A percentile compares a stretch with the other conserved stretches of the same genome.
Conservation (phyloP, 2,329 filamentous ascomycete genomes). For the Aspergillus chevalieri region DNA sequence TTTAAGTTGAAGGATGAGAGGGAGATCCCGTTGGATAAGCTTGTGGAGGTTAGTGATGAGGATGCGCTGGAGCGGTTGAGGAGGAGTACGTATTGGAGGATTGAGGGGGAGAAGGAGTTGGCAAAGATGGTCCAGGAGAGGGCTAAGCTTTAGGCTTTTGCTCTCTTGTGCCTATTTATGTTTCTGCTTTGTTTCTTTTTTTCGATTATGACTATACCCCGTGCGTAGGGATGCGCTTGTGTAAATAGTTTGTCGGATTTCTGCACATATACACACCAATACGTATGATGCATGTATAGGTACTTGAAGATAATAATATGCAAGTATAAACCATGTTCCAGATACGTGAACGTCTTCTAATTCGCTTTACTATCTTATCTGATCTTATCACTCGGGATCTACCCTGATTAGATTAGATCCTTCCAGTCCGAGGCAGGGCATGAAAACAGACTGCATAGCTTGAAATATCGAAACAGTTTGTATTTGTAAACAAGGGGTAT, state of each 20-base stretch:
- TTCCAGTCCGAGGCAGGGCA: not conserved
- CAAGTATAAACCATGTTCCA: too few relatives aligned
- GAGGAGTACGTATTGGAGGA: slow-evolving; percentile 23
- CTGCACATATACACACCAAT: too few relatives aligned
- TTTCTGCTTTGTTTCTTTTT: not conserved
- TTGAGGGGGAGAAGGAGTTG: slow-evolving; percentile 30
- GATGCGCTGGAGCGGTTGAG: slow-evolving; percentile 28
- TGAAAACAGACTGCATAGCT: not conserved
- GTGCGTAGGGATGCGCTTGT: too few relatives aligned
- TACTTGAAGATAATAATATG: too few relatives aligned
- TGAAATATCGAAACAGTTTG: not conserved
- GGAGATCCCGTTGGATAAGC: slow-evolving; percentile 28
- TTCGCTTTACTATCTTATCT: not conserved
- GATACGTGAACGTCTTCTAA: too few relatives aligned
- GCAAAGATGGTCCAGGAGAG: slow-evolving; percentile 24
- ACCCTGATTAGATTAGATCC: not conserved
- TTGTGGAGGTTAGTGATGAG: slow-evolving; percentile 29
- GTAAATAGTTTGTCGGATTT: too few relatives aligned
- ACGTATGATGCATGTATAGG: too few relatives aligned
- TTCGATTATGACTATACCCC: too few relatives aligned
- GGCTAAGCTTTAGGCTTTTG: slow-evolving; percentile 14
- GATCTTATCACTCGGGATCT: not conserved
- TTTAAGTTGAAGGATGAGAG: slow-evolving; percentile 22
- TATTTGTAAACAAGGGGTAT: too few relatives aligned
- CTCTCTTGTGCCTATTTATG: not conserved